Evolutionary conservation across 164 flowering plant genomes (phyloP).

Genomic region (Brasenia schreberi): DNA sequence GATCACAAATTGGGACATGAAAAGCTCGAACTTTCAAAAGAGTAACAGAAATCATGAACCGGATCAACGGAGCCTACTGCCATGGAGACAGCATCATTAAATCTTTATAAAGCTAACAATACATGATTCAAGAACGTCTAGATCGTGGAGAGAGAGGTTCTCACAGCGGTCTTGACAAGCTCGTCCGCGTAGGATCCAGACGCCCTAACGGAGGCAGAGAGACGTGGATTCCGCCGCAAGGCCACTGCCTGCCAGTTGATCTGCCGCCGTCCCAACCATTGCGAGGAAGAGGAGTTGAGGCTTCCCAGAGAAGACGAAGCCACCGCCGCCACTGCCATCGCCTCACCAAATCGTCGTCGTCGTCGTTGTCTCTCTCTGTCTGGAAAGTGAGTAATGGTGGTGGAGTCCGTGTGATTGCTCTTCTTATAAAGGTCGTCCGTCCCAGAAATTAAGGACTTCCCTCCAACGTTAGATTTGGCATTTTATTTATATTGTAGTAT

Average conservation of each 20-base stretch:
- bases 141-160: slow-evolving; percentile 2
- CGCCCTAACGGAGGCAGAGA: slow-evolving; percentile 13
- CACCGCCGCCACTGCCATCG: slow-evolving; percentile 6
- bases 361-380: background rate
- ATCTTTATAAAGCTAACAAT: no score
- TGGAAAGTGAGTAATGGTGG: background rate
- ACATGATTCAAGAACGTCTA: no score
- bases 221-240: slow-evolving; percentile 30
- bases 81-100: no score
- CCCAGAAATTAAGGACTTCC: background rate
- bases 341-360: background rate
- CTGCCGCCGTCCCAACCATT: slow-evolving; percentile 56
- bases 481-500: no score
- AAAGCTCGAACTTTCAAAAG: no score
- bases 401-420: background rate
- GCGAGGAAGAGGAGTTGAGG: slow-evolving; percentile 46
- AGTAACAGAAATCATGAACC: no score
- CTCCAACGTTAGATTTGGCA: background rate
- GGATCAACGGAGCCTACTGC: no score
- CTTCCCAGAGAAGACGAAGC: slow-evolving; percentile 44
- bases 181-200: slow-evolving; percentile 26
- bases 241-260: slow-evolving; percentile 25
- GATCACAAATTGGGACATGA: no score
- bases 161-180: slow-evolving; percentile 35
- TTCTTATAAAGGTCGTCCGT: background rate